Evolutionary conservation across 805 yeast species (phyloP), one percentile per base, ranked within the genome.

Genomic region (Lipomyces spencermartinsiae): DNA sequence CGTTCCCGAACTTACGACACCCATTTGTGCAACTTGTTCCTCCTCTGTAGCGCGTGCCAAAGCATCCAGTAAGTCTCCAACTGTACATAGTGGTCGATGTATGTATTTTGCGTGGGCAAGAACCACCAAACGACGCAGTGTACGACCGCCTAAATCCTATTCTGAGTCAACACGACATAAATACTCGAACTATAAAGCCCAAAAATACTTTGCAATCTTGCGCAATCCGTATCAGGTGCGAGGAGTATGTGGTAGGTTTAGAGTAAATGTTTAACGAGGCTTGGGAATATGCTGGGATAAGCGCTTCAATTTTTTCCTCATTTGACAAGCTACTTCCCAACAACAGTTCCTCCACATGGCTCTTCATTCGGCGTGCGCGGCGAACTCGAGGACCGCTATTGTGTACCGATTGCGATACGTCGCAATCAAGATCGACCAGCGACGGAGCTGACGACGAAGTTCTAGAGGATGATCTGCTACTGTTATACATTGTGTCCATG

Each of bases 61-160:
- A 10, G 71, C 70, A n/a, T 55, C 65, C n/a, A 68, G 56, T 4
- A 68, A 19, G 29, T 63, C 70, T 4, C 51, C 34, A 22, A 68
- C 55, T 4, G 16, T 35, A 62, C 70, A 59, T 3, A 14, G 25
- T 22, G 59, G 63, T 43, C 65, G 60, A n/a, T 67, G 72, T 6
- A 69, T 31, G 34, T 69, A 64, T 19, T 31, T 53, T 5, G 72
- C 72, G 29, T 69, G 71, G 7, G 71, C 72, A 1, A 69, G 66
- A 16, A 69, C 65, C 10, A 51, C 53, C 49, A 69, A 16, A 49
- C 66, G 62, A 5, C 72, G 63, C 19, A 69, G 54, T 25, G 61
- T 51, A 12, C 72, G 65, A 5, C 72, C 72, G 14, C 71, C 63
- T 8, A 66, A 25, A 35, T 62, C 51, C 71, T 53, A 53, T 53